Conservation (phyloP, 106 monocot genomes). For the Iris macrosiphon region DNA sequence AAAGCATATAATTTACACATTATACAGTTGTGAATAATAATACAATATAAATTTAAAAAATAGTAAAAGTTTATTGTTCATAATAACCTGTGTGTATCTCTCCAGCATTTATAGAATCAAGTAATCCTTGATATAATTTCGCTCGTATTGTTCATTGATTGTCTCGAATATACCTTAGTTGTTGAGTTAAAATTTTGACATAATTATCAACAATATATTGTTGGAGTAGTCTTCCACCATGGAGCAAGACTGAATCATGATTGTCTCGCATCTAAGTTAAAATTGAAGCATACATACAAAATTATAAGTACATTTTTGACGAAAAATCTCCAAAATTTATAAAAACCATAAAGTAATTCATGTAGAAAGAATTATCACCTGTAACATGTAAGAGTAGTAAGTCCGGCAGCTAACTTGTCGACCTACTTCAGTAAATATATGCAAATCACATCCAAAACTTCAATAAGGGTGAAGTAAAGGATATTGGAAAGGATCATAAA, state of each 20-base stretch:
- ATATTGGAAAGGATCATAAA: background rate
- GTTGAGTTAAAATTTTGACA: background rate
- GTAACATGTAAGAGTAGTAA: background rate
- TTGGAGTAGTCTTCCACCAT: background rate
- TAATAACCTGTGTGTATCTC: background rate
- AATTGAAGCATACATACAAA: background rate
- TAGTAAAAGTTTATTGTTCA: background rate
- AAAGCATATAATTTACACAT: background rate
- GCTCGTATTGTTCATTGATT: background rate
- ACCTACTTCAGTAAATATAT: background rate
- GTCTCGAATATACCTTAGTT: background rate
- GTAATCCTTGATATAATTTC: background rate
- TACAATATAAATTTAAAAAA: background rate
- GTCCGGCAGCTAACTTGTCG: background rate
- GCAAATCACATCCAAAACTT: background rate
- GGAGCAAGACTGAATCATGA: background rate
- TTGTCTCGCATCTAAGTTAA: background rate
- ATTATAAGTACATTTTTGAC: background rate
- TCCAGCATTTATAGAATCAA: background rate
- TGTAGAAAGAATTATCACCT: background rate
- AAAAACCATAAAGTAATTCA: no score
- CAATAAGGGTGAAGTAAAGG: background rate
- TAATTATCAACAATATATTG: background rate
- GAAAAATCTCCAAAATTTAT: no score
- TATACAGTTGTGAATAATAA: background rate